phyloP scores from a whole-genome alignment of 2,329 filamentous ascomycete genomes.

The Diplodia sapinea region DNA sequence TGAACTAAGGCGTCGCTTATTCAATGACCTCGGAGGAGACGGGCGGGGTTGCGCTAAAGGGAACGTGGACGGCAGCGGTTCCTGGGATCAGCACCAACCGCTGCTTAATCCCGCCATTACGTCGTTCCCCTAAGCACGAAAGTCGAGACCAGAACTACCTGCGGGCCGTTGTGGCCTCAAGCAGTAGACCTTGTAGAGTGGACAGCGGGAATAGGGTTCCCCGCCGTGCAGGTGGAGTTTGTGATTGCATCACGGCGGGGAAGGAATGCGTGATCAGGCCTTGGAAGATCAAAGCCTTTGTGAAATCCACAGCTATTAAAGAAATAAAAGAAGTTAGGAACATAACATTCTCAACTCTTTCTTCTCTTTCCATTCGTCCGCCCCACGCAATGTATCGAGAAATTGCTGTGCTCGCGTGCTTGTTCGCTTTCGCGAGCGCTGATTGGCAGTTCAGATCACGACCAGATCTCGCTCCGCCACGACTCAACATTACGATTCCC shows the following conservation, averaged over 20 bases:
- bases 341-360: neutral
- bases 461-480: conserved; percentile 55
- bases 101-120: neutral
- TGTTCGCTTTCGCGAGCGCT: conserved; percentile 53
- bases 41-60: neutral
- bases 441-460: conserved; percentile 56
- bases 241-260: neutral
- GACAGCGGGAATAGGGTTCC: neutral
- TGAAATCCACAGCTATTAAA: neutral
- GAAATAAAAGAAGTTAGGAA: neutral
- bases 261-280: neutral
- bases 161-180: neutral
- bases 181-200: neutral
- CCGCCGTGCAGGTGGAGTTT: neutral
- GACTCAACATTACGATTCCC: conserved; percentile 54
- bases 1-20: too few relatives aligned
- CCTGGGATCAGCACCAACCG: neutral
- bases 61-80: neutral
- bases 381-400: neutral
- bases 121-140: neutral
- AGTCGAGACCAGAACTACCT: neutral
- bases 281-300: neutral
- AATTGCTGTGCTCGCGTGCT: conserved; percentile 12
- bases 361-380: too few relatives aligned
- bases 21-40: neutral